Base-by-base conservation (phyloP, 306 rosid species). In the Spatholobus suberectus region DNA sequence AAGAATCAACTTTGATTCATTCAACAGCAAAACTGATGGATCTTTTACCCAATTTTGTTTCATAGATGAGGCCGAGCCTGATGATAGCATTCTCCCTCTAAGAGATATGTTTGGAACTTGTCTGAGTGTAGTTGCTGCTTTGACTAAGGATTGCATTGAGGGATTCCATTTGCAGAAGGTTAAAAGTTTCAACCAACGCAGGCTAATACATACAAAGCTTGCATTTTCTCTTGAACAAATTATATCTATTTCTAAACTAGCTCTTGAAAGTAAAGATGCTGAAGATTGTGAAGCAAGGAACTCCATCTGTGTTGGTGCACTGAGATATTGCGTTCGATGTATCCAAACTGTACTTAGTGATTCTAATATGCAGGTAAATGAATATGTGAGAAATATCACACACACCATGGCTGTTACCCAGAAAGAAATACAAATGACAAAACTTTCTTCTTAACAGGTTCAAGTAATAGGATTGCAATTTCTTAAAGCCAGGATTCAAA, bases 401-500 rank as follows among this genome's bases (percentile, higher is more conserved):
- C 35, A 5, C 59, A 26, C 66, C 61, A 34, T 76, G 58, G 66
- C 67, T 68, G 43, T 77, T 80, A 69, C 76, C 78, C 38, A 67
- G 59, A 77, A 73, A 78, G 80, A 73, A 41, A 81, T 75, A 23
- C 76, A 24, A 51, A 85, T 82, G 69, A 85, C 81, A 35, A 66
- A 77, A 81, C 9, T 58, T 76, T 91, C 23, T 86, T 77, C 54
- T 73, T 67, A 66, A 83, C 92, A 96, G 99, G 88, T 93, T 84
- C 94, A 90, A 79, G 86, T 86, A 77, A 90, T 92, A 77, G 97
- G 96, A 63, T 83, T 96, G 85, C 97, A 92, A 90, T 92, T 92
- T 86, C 90, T 96, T 37, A 96, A 90, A 77, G 81, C 85, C 74
- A 84, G 86, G 87, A 81, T 92, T 32, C 98, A 92, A 75, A 96